Conservation (phyloP, 495 filamentous ascomycete genomes). For the Podospora pseudopauciseta region DNA sequence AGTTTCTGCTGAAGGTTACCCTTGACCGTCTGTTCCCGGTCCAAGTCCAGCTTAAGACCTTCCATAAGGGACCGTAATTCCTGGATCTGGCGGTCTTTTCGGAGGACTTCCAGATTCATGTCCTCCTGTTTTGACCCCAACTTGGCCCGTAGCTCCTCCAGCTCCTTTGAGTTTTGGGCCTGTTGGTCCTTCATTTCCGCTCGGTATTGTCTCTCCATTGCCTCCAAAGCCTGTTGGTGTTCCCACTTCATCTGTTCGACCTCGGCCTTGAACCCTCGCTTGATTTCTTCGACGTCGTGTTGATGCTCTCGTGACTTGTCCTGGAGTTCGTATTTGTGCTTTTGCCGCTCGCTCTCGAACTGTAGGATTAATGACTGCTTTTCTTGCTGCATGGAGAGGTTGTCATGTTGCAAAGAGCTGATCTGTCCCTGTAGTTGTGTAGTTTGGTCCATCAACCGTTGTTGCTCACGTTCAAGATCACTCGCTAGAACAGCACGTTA, state of each 20-base stretch:
- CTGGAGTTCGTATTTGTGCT: conserved; percentile 39
- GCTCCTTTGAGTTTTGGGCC: conserved; percentile 54
- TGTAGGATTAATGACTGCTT: conserved; percentile 27
- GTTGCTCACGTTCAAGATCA: conserved; percentile 60
- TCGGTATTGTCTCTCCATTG: conserved; percentile 32
- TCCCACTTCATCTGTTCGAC: conserved; percentile 27
- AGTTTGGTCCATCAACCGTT: conserved; percentile 56
- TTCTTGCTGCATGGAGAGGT: conserved; percentile 53
- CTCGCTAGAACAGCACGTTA: conserved; percentile 46
- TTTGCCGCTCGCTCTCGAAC: conserved; percentile 32
- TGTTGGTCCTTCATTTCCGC: conserved; percentile 58
- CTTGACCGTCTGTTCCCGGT: conserved; percentile 45
- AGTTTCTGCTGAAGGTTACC: conserved; percentile 47
- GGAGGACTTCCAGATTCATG: conserved; percentile 57
- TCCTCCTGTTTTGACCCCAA: conserved; percentile 61
- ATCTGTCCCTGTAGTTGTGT: conserved; percentile 55
- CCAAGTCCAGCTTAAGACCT: conserved; percentile 54
- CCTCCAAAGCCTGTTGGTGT: conserved; percentile 48
- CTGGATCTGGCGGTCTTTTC: conserved; percentile 58
- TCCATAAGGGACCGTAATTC: conserved; percentile 53
- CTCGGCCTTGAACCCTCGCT: conserved; percentile 36
- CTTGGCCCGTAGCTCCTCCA: conserved; percentile 60
- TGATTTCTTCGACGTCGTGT: conserved; percentile 36
- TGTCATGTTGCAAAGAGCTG: conserved; percentile 52
- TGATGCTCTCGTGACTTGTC: conserved; percentile 36